Evolutionary conservation across 2,329 filamentous ascomycete species (phyloP), one percentile per base, ranked within the genome.

Genomic region (Akanthomyces uredinophilus): DNA sequence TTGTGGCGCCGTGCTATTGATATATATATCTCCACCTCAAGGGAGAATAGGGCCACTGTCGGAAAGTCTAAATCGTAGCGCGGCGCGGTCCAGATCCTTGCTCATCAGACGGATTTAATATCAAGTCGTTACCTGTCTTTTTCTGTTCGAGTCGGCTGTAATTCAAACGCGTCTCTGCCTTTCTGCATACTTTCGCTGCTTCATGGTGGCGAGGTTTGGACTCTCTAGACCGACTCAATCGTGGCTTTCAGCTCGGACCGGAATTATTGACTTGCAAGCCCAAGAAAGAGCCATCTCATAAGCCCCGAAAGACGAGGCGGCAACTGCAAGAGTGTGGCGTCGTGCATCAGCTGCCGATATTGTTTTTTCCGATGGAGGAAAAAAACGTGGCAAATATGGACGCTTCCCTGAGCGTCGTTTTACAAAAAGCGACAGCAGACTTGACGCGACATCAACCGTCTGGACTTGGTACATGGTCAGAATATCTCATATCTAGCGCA

Each of bases 1-100:
- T 35, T 44, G 59, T 61, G 59, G 59, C 59, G 59, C 44, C 20
- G 18, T 55, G 20, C 51, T 61, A 61, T 61, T 61, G 51, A n/a
- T 27, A 35, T 56, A n/a, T 55, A 43, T 55, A 61, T 37, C n/a
- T n/a, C 59, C 59, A 61, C 59, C 41, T 47, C 51, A 43, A 61
- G 59, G 59, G 59, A 61, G 51, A 50, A 32, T 6, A 2, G 41
- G 20, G 11, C 56, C 32, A 46, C 39, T 39, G n/a, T 24, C 22
- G 11, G 37, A 54, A 60, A 60, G 49, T 20, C 51, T 60, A 60
- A 52, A 44, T 44, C 32, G 39, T 32, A 43, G 22, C 55, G 20
- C 44, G 8, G 18, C 35, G 32, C 44, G 14, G 44, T 32, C 22
- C 24, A 27, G 39, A n/a, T 32, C 22, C 11, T 29, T 39, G 29